Base-by-base conservation (phyloP, 345 rosid species). In the Lepidium aucheri region DNA sequence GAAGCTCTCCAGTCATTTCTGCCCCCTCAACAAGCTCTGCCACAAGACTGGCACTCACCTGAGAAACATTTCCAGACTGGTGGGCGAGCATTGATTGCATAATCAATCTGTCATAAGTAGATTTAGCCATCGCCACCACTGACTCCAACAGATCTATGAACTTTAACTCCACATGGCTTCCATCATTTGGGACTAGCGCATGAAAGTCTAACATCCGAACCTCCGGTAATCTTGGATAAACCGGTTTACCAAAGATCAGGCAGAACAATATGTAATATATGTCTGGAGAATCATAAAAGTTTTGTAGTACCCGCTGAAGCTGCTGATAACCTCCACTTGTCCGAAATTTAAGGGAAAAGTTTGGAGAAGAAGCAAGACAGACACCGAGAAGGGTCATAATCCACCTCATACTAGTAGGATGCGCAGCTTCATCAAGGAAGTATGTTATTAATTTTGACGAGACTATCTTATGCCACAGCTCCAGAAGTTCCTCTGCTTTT, bases 371-470 rank as follows among this genome's bases (percentile, higher is more conserved):
- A 65, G 91, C 83, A 66, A 95, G 88, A 79, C 89, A 87, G 54
- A 84, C 95, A 47, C 99, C 99, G 39, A 95, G 96, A 67, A 95
- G 93, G 63, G 99, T 95, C 97, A 91, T 87, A 79, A 95, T 87
- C 97, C 99, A 89, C 84, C 99, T 89, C 97, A 95, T 95, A 56
- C 96, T 91, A 9, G 99, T 91, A 74, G 99, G 97, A 84, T 95
- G 99, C 45, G 84, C 97, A 82, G 97, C 93, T 87, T 91, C 99
- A 77, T 95, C 99, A 51, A 95, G 95, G 70, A 95, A 95, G 81
- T 91, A 95, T 50, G 95, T 87, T 43, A 95, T 84, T 82, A 95
- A 76, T 75, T 89, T 95, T 75, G 99, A 95, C 58, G 99, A 95
- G 50, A 95, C 97, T 69, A 84, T 87, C 84, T 95, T 95, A 82